Evolutionary conservation across 2,329 filamentous ascomycete genomes (phyloP), one percentile per base, ranked within the genome.

Genomic region (Tolypocladium ovalisporum): DNA sequence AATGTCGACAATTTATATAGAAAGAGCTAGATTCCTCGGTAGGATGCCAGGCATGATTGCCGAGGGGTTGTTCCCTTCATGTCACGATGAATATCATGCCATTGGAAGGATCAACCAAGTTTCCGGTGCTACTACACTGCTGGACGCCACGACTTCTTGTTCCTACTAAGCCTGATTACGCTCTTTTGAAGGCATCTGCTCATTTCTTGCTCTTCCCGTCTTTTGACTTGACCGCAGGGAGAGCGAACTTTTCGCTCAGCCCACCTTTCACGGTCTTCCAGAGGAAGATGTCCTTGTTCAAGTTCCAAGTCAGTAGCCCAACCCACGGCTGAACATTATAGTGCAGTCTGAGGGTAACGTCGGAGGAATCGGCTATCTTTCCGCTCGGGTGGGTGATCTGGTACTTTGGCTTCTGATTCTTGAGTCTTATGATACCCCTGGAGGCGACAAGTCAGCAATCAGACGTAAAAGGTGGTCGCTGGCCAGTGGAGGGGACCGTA

Each of bases 321-420:
- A 99, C 90, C 90, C 93, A 97, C 36, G 94, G 94, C 78, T 99
- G 94, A 59, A 97, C 88, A 74, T 97, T 97, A 84, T 96, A 99
- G 68, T 94, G 87, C 56, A 97, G 77, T 66, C 86, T 85, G 61
- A 99, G 77, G 35, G 83, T 86, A 57, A 93, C 90, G 69, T 94
- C 85, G 54, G 81, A 76, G 54, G 84, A 79, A 67, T 87, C 81
- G 52, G 89, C 88, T 63, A 97, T 80, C 71, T 85, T 86, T 60
- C 92, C 89, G 13, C 81, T 82, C 13, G 93, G 89, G 71, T 97
- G 91, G 5, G 92, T 96, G 74, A 99, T 94, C 70, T 96, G 91
- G 78, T 99, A 99, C 74, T 99, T 99, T 3, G 92, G 89, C 68
- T 87, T 88, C 71, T 96, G 90, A 72, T 92, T 92, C 68, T 85